A percentile compares a stretch with the other conserved stretches of the same genome.
Evolutionary conservation across 495 filamentous ascomycete species (phyloP).

Genomic region (Bryoglossum gracile): DNA sequence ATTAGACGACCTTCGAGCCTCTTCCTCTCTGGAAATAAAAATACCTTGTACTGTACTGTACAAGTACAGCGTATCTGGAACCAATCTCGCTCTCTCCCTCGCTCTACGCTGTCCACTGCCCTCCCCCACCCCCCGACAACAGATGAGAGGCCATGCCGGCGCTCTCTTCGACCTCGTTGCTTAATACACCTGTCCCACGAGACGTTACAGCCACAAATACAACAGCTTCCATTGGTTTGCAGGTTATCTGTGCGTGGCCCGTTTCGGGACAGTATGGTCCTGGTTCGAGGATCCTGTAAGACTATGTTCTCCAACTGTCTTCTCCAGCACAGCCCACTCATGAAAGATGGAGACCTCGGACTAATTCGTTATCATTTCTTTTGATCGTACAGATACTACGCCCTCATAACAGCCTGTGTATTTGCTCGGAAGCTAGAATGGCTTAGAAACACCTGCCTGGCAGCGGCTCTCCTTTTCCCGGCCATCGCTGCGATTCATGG

Average conservation of each 20-base stretch:
- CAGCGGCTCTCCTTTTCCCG: slow-evolving; percentile 53
- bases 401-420: slow-evolving; percentile 49
- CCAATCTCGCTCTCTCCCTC: no score
- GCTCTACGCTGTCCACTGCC: no score
- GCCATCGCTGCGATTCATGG: slow-evolving; percentile 53
- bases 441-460: slow-evolving; percentile 51
- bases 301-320: no score
- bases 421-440: slow-evolving; percentile 49
- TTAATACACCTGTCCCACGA: no score
- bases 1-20: no score
- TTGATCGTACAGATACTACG: slow-evolving; percentile 44
- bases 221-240: slow-evolving; percentile 25
- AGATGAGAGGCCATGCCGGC: no score
- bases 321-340: not conserved
- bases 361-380: not conserved
- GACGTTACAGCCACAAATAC: slow-evolving; percentile 16
- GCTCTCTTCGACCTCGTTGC: no score
- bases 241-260: slow-evolving; percentile 54
- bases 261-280: slow-evolving; percentile 55
- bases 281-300: slow-evolving; percentile 48
- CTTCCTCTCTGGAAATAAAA: no score
- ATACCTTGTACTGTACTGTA: no score
- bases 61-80: no score
- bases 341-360: not conserved
- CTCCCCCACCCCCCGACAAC: no score